A percentile compares a stretch with the other conserved stretches of the same genome.
Conservation (phyloP, 2,329 filamentous ascomycete species). For the Colletotrichum ledebouriae region DNA sequence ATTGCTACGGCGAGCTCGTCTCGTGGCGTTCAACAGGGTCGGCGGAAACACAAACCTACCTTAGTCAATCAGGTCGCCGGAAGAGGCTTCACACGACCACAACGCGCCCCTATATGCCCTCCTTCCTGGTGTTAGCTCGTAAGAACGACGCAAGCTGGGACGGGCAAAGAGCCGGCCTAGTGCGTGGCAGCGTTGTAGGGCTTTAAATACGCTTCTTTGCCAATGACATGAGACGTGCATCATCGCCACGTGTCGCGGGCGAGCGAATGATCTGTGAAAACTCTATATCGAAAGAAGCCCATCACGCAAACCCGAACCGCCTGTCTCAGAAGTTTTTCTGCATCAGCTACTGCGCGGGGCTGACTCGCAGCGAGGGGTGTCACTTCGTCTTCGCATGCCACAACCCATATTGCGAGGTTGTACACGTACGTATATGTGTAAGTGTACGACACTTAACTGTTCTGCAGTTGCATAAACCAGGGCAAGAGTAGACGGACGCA, state of each 20-base stretch:
- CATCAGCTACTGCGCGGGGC: constrained; percentile 33
- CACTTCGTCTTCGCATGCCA: neutral
- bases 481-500: constrained; percentile 15
- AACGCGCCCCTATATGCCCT: constrained; percentile 24
- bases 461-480: constrained; percentile 22
- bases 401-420: neutral
- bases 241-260: constrained; percentile 35
- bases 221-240: constrained; percentile 34
- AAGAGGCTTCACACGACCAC: neutral
- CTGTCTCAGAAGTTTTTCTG: constrained; percentile 35
- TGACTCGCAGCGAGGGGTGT: constrained; percentile 27
- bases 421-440: neutral
- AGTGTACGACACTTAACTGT: neutral
- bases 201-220: constrained; percentile 32
- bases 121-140: neutral
- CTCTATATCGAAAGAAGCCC: constrained; percentile 22
- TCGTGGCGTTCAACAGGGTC: constrained; percentile 8
- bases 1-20: constrained; percentile 5
- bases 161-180: constrained; percentile 7
- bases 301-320: constrained; percentile 32
- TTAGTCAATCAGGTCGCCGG: constrained; percentile 8
- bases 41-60: constrained; percentile 18
- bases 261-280: constrained; percentile 25
- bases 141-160: constrained; percentile 5
- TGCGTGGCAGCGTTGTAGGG: constrained; percentile 28